Evolutionary conservation across 2,329 filamentous ascomycete species (phyloP), one percentile per base, ranked within the genome.

Genomic region (Diaporthe ampelina): DNA sequence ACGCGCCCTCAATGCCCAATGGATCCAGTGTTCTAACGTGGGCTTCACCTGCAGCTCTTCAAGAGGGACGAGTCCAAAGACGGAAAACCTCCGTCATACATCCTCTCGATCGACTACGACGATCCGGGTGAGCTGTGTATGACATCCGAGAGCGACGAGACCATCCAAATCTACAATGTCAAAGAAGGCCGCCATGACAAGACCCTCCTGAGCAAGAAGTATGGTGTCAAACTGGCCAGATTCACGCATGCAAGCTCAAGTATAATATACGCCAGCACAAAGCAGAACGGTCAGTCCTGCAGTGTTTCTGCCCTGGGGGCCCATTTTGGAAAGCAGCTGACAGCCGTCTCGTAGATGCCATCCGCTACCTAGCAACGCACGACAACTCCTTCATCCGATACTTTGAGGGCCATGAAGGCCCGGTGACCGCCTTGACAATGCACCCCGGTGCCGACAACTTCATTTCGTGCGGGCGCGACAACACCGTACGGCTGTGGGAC

Each of bases 301-400:
- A 9, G 54, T 71, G 21, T 35, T 29, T 13, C 8, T n/a, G 45
- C n/a, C 35, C 29, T 15, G 21, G 19, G 21, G 24, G 8, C 17
- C 19, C n/a, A 15, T 6, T 7, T 8, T 15, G n/a, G 17, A 52
- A 68, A 70, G 68, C 73, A 48, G 45, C 45, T 52, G 32, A 65
- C 45, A 1, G 17, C 17, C 17, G 35, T 26, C 10, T 35, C 15
- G 26, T 73, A 93, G 93, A 96, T 86, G 95, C 91, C 79, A 97
- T 94, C 78, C 93, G 92, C 81, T 98, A 94, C 85, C 93, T 95
- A 76, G 97, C 91, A 73, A 98, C 93, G 17, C 97, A 99, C 84
- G 97, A 98, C 83, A 98, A 98, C 85, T 94, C 93, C 74, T 99
- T 97, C 83, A 94, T 98, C 76, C 94, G 97, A 76, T 99, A 99